Percentiles rank a stretch among this genome's conserved stretches.
These are phyloP conservation scores for Gryganskiella cystojenkinii DNA, from an alignment of 192 early-diverging fungal genomes.

Conservation along the genomic window DNA sequence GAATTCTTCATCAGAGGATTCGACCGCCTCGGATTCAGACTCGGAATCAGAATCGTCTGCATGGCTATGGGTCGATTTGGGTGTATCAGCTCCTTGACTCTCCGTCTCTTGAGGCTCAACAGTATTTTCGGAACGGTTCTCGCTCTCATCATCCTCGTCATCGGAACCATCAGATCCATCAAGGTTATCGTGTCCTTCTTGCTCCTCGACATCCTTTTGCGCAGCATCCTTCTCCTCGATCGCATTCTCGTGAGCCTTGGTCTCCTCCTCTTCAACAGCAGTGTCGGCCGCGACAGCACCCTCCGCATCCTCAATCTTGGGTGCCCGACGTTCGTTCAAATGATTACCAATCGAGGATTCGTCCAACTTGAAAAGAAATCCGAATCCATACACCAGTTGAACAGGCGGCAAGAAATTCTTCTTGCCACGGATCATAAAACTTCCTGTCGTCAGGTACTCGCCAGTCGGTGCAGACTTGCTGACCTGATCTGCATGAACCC, in stretches of 20 bases:
- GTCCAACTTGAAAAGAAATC: conserved; percentile 91
- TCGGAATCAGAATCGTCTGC: conserved; percentile 39
- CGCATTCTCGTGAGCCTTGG: not conserved
- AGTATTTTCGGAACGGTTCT: conserved; percentile 11
- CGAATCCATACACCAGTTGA: conserved; percentile 97
- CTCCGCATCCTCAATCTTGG: conserved; percentile 40
- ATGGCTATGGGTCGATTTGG: conserved; percentile 4
- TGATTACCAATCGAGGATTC: conserved; percentile 84
- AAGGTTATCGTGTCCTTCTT: conserved; percentile 9
- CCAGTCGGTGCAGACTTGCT: conserved; percentile 92
- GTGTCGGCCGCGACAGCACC: conserved; percentile 33
- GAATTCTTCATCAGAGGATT: conserved; percentile 61
- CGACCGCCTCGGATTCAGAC: conserved; percentile 43
- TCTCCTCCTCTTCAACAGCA: not conserved
- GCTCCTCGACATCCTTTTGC: conserved; percentile 27
- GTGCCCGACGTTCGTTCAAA: conserved; percentile 72
- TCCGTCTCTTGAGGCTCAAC: conserved; percentile 12
- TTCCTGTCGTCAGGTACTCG: conserved; percentile 90
- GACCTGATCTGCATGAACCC: conserved; percentile 87
- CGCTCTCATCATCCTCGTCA: conserved; percentile 30
- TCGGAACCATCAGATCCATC: conserved; percentile 36
- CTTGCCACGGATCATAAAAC: conserved; percentile 94
- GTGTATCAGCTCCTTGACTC: conserved; percentile 1
- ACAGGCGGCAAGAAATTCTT: conserved; percentile 95
- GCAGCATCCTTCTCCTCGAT: conserved; percentile 16